These are phyloP conservation scores for Fusarium pilosicola DNA, from an alignment of 2,329 filamentous ascomycete species.

Conservation along the genomic window DNA sequence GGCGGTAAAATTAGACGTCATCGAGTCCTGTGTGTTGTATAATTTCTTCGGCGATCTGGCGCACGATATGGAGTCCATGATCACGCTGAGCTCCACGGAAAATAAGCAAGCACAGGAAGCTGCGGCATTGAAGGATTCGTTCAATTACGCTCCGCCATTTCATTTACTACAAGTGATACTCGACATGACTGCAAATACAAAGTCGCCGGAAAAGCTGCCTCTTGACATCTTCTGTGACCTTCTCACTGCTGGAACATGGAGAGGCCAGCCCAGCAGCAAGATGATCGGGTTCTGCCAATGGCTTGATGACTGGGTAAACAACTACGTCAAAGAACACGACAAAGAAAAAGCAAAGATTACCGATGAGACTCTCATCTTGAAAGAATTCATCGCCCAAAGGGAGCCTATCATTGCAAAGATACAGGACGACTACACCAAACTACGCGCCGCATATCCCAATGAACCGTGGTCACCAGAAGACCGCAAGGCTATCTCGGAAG, in stretches of 20 bases:
- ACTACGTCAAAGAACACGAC: background rate
- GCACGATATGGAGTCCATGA: background rate
- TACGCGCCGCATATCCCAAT: background rate
- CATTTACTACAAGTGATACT: background rate
- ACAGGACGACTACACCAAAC: background rate
- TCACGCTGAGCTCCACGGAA: background rate
- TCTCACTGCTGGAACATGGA: background rate
- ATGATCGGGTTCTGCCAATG: background rate
- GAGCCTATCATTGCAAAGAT: background rate
- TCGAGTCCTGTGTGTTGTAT: background rate
- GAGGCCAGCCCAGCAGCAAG: rapidly evolving
- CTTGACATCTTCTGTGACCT: background rate
- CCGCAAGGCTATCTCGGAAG: background rate
- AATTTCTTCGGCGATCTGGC: background rate
- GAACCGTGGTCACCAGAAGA: background rate
- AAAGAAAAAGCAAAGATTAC: background rate
- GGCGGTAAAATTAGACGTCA: background rate
- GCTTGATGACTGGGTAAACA: background rate
- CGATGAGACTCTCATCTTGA: background rate
- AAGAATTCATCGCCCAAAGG: background rate
- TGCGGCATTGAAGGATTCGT: background rate
- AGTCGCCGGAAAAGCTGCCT: rapidly evolving
- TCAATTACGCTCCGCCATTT: background rate
- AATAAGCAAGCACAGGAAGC: background rate
- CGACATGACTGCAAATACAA: background rate